These are phyloP conservation scores for Tremellales sp. DNA, from an alignment of 1,284 basidiomycete species.

Conservation along the genomic window DNA sequence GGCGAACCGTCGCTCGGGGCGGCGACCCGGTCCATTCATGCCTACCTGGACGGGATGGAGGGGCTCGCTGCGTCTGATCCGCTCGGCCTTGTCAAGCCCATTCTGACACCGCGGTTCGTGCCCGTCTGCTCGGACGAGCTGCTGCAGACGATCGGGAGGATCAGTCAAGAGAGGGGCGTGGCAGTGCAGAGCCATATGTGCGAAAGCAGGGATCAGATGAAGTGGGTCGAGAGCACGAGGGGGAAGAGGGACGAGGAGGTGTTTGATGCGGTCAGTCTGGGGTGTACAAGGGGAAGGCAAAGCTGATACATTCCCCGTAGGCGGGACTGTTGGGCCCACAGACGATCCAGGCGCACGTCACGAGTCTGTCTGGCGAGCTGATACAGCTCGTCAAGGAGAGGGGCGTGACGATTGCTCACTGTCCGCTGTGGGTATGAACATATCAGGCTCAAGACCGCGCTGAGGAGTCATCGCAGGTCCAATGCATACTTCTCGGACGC, in stretches of 20 bases:
- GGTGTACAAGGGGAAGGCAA: background rate
- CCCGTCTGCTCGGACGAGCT: slow-evolving; percentile 71
- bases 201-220: slow-evolving; percentile 67
- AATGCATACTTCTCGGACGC: slow-evolving; percentile 77
- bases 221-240: slow-evolving; percentile 61
- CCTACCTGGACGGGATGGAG: slow-evolving; percentile 58
- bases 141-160: slow-evolving; percentile 57
- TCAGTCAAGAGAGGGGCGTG: slow-evolving; percentile 53
- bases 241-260: slow-evolving; percentile 66
- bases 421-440: slow-evolving; percentile 57
- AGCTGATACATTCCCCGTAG: slow-evolving; percentile 29
- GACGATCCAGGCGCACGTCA: slow-evolving; percentile 80
- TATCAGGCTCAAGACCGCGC: background rate
- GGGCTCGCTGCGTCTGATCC: slow-evolving; percentile 51
- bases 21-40: slow-evolving; percentile 55
- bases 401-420: slow-evolving; percentile 70
- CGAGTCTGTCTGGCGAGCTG: slow-evolving; percentile 59
- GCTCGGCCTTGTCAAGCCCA: slow-evolving; percentile 62
- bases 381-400: slow-evolving; percentile 55
- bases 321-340: slow-evolving; percentile 60
- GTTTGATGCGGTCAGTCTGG: slow-evolving; percentile 59
- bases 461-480: slow-evolving; percentile 46
- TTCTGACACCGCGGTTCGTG: slow-evolving; percentile 77
- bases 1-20: slow-evolving; percentile 57
- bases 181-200: slow-evolving; percentile 72